phyloP scores from a whole-genome alignment of 2,329 filamentous ascomycete genomes.

The Fusarium illudens region DNA sequence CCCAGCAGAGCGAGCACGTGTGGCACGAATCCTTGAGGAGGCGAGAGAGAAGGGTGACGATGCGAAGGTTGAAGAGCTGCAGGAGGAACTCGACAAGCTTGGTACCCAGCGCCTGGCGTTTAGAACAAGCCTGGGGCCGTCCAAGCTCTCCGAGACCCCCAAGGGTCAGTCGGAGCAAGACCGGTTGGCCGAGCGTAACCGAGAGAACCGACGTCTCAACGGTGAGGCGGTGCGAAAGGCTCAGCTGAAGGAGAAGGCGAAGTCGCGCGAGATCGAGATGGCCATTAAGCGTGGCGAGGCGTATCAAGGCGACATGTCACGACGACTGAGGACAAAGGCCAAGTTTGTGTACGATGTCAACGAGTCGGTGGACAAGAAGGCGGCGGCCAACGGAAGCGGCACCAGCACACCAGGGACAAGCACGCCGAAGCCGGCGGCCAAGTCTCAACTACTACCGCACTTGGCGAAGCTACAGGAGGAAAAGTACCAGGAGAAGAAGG shows the following conservation, averaged over 20 bases:
- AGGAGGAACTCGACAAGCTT: conserved; percentile 69
- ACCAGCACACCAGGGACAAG: conserved; percentile 62
- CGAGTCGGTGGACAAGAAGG: conserved; percentile 56
- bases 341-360: conserved; percentile 74
- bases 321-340: conserved; percentile 71
- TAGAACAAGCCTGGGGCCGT: conserved; percentile 66
- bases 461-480: conserved; percentile 63
- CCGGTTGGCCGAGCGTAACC: conserved; percentile 83
- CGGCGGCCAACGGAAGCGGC: conserved; percentile 59
- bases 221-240: conserved; percentile 91
- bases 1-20: conserved; percentile 71
- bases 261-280: conserved; percentile 66
- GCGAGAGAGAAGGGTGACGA: conserved; percentile 72
- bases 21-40: conserved; percentile 71
- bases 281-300: conserved; percentile 71
- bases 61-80: conserved; percentile 61
- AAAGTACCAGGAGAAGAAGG: conserved; percentile 65
- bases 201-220: conserved; percentile 83
- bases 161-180: conserved; percentile 74
- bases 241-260: conserved; percentile 80
- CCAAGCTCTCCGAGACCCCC: conserved; percentile 60
- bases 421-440: conserved; percentile 59
- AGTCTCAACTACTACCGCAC: conserved; percentile 57
- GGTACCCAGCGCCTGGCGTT: conserved; percentile 78
- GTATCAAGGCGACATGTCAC: conserved; percentile 65